phyloP scores from a whole-genome alignment of 176 grass and related monocot genomes.

The Juncus inflexus region DNA sequence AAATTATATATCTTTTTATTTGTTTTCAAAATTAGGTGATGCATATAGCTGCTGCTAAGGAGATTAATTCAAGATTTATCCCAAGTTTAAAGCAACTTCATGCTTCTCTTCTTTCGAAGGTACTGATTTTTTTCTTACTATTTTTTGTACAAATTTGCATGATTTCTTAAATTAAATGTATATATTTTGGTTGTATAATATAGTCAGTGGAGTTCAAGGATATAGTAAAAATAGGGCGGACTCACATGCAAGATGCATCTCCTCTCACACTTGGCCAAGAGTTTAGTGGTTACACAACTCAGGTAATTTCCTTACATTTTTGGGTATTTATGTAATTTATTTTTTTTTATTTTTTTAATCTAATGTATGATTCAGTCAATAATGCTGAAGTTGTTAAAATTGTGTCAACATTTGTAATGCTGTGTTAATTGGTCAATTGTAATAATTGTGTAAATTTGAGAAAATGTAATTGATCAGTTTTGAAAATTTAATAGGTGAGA shows the following conservation, averaged over 20 bases:
- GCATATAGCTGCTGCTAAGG: constrained; percentile 87
- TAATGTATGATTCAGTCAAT: no score
- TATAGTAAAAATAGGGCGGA: constrained; percentile 94
- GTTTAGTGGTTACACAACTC: constrained; percentile 90
- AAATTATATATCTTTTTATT: constrained; percentile 1
- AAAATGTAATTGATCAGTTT: no score
- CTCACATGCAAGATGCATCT: constrained; percentile 98
- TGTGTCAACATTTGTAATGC: no score
- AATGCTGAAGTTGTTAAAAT: no score
- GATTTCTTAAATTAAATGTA: not conserved
- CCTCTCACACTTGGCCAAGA: constrained; percentile 96
- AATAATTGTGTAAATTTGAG: no score
- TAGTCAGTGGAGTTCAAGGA: constrained; percentile 92
- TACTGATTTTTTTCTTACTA: constrained; percentile 20
- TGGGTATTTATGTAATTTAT: constrained; percentile 6
- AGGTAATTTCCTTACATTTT: constrained; percentile 41
- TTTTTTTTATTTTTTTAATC: constrained; percentile 8
- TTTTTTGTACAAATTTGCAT: constrained; percentile 7
- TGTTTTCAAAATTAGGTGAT: constrained; percentile 58
- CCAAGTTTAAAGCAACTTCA: constrained; percentile 86
- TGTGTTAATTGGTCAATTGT: no score
- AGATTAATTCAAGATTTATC: constrained; percentile 82
- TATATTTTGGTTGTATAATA: not conserved
- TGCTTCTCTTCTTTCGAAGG: constrained; percentile 81
- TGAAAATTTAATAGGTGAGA: constrained; percentile 47